Base-by-base conservation (phyloP, 179 eudicot genomes). In the Actinidia arguta region DNA sequence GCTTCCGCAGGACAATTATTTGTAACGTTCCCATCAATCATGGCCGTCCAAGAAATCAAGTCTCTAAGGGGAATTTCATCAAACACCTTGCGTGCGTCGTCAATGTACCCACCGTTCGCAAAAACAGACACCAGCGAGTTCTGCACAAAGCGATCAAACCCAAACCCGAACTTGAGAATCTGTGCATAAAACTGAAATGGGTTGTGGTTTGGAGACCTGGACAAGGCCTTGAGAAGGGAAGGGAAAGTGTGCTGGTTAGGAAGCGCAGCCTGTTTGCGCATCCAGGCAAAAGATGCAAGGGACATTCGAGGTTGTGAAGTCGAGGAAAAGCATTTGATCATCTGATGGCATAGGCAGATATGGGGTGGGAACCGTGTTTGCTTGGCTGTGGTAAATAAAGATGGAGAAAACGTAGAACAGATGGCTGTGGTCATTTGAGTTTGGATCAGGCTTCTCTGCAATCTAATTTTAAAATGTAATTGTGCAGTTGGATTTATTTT, bases 1-100 rank as follows among this genome's bases (percentile, higher is more conserved):
- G 67, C 89, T 78, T 64, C 84, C 84, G 5, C 14, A 4, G 36
- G 48, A 82, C 63, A 88, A 31, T 22, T 48, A 70, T 79, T 86
- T 22, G 79, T 88, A 3, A 80, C 80, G 52, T 80, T 82, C 67
- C 88, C 90, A 77, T 83, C 88, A 4, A 90, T 82, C 78, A 88
- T 73, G 20, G 88, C 72, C 72, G 86, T 90, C 84, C 85, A 88
- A 85, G 36, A 31, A 31, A 31, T 31, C 36, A 31, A 31, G 36
- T 0, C 36, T 31, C 36, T 31, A 1, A 31, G 36, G 2, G 36
- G 36, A 31, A 31, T 31, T 31, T 31, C 36, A 31, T 31, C 36
- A 31, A 31, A 31, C 82, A 82, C 67, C 59, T 82, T 61, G 66
- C 79, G 76, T 17, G 87, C 85, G 6, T 4, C 54, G 56, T 64